These are phyloP conservation scores for Biscogniauxia mediterranea DNA, from an alignment of 2,329 filamentous ascomycete species.

Conservation along the genomic window DNA sequence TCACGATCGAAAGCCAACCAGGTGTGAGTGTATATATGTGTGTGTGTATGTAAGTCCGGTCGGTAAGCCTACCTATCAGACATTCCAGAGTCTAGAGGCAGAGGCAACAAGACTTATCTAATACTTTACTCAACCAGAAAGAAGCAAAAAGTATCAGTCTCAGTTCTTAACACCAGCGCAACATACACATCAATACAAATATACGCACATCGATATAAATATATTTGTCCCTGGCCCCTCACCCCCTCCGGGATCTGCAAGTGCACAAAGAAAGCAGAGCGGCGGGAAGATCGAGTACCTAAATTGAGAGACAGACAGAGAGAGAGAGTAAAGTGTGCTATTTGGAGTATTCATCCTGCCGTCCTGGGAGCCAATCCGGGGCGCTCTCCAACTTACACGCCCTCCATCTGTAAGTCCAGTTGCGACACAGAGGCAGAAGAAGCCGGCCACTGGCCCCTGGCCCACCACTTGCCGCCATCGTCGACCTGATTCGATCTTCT, in stretches of 20 bases:
- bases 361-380: constrained; percentile 25
- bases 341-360: constrained; percentile 13
- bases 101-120: neutral
- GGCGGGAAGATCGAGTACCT: neutral
- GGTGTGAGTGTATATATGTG: too few relatives aligned
- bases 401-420: constrained; percentile 5
- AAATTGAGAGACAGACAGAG: neutral
- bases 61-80: neutral
- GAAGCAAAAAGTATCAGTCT: neutral
- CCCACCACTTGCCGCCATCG: constrained; percentile 28
- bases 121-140: too few relatives aligned
- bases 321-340: neutral
- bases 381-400: constrained; percentile 18
- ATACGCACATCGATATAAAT: too few relatives aligned
- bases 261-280: neutral
- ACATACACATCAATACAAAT: too few relatives aligned
- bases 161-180: neutral
- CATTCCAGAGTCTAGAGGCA: neutral
- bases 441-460: constrained; percentile 13
- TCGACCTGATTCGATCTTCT: constrained; percentile 20
- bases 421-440: constrained; percentile 2
- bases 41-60: neutral
- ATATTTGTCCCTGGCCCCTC: neutral
- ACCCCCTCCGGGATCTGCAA: neutral
- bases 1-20: too few relatives aligned